phyloP scores from a whole-genome alignment of 2,329 filamentous ascomycete species.

The Elsinoe ampelina region DNA sequence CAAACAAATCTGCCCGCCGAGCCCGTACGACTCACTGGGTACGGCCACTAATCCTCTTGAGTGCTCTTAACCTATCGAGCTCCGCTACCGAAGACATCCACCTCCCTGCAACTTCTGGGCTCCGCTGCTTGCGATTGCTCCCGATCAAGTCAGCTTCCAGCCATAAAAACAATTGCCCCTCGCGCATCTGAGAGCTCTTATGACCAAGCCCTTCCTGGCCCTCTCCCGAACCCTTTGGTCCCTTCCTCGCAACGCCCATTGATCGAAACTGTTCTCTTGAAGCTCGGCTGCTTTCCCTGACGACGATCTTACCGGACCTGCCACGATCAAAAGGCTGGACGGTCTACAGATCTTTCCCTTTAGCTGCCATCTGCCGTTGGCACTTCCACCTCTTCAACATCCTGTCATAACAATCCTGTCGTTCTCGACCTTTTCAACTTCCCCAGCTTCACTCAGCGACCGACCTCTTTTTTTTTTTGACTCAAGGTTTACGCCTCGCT shows the following conservation, averaged over 20 bases:
- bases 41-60: background rate
- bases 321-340: slow-evolving; percentile 7
- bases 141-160: too few relatives aligned
- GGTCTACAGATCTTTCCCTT: background rate
- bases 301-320: background rate
- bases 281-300: background rate
- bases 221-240: background rate
- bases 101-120: background rate
- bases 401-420: slow-evolving; percentile 1
- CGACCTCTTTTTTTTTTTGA: slow-evolving; percentile 4
- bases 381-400: background rate
- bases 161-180: slow-evolving; percentile 5
- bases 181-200: background rate
- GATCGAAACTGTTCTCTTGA: background rate
- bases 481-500: slow-evolving; percentile 6
- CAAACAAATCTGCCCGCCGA: background rate
- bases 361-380: slow-evolving; percentile 5
- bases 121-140: background rate
- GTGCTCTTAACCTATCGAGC: background rate
- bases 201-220: background rate
- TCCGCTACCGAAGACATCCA: background rate
- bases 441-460: background rate
- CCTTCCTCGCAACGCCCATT: background rate
- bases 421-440: background rate
- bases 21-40: slow-evolving; percentile 1